Evolutionary conservation across 306 rosid genomes (phyloP).

Genomic region (Cucumis melo): DNA sequence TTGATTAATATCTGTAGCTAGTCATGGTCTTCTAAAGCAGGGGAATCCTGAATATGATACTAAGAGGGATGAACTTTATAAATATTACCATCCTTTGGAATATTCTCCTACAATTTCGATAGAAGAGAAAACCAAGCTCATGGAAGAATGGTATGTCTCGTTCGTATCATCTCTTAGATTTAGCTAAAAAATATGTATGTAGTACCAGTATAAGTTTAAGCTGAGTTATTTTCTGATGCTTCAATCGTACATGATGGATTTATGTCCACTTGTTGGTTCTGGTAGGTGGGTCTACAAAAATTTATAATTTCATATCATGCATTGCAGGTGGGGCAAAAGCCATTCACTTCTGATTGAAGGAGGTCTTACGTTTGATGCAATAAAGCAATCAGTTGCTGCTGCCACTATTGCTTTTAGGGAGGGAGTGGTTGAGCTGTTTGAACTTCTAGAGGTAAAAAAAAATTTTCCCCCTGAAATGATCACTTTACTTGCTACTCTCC

Average conservation of each 20-base stretch:
- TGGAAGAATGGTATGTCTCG: slow-evolving; percentile 73
- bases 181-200: background rate
- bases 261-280: background rate
- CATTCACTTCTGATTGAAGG: slow-evolving; percentile 84
- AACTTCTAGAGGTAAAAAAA: slow-evolving; percentile 55
- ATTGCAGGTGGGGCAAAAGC: slow-evolving; percentile 78
- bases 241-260: background rate
- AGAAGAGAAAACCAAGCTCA: slow-evolving; percentile 75
- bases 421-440: slow-evolving; percentile 73
- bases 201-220: background rate
- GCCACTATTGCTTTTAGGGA: slow-evolving; percentile 80
- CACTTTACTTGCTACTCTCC: background rate
- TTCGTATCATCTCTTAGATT: background rate
- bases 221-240: background rate
- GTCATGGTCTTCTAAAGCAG: slow-evolving; percentile 86
- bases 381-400: slow-evolving; percentile 64
- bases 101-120: slow-evolving; percentile 57
- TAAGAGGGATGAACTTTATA: slow-evolving; percentile 53
- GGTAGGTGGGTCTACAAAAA: background rate
- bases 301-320: slow-evolving; percentile 5
- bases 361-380: slow-evolving; percentile 59
- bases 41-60: slow-evolving; percentile 58
- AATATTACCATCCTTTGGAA: slow-evolving; percentile 76
- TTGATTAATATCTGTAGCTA: slow-evolving; percentile 27
- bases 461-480: background rate